Evolutionary conservation across 768 basidiomycete genomes (phyloP), one percentile per base, ranked within the genome.

Genomic region (Hygrophorus russula): DNA sequence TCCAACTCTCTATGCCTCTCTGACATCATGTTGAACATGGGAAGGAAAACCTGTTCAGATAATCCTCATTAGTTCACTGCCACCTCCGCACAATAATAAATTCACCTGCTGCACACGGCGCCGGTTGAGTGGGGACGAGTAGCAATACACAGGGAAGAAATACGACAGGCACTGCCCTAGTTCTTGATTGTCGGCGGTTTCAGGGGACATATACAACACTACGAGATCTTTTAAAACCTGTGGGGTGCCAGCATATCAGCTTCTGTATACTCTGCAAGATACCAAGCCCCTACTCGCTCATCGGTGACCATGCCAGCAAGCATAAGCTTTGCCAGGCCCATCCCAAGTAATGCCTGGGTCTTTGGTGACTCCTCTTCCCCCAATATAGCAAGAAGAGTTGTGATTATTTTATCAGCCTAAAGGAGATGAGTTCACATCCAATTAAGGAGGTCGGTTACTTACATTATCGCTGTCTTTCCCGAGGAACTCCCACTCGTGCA

Each of bases 121-220:
- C 59, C 96, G 92, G 53, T 93, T 87, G 15, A 52, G 52, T 4
- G 73, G 58, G 0, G 82, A 80, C n/a, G 88, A 87, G 60, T 80
- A 88, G 59, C 86, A 86, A 55, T 83, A 96, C 0, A 80, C 77
- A 1, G 79, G 84, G 62, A 93, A 80, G 69, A 94, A 94, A 58
- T 83, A 86, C 3, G 81, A 73, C 31, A 96, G 61, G 53, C 82
- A 90, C 58, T 97, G 93, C 33, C 88, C 73, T 13, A 97, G 67
- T 44, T 82, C 76, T 47, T 87, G 82, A 53, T 94, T 97, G 20
- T 79, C 75, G 12, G 65, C 70, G 2, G 88, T 94, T 42, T 81
- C 74, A 1, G 88, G 87, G 0, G 84, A 85, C 39, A 96, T 69
- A 59, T 86, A 97, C 4, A 74, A 66, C 17, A 62, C 59, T 9